These are phyloP conservation scores for Rhodotorula babjevae DNA, from an alignment of 768 basidiomycete genomes.

Conservation along the genomic window DNA sequence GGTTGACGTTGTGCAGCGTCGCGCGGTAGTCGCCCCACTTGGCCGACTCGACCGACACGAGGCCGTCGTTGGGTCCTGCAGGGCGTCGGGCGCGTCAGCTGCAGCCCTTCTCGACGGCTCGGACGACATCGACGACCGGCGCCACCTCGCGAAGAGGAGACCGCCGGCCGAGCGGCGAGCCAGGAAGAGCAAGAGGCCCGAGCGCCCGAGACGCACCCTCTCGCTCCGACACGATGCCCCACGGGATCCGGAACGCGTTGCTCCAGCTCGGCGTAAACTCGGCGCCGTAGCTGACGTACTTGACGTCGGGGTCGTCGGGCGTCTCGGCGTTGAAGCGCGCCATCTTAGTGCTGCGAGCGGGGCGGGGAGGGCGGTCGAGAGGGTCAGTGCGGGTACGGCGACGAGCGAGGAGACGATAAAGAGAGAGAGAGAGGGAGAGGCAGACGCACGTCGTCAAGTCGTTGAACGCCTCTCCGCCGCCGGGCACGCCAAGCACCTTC, in stretches of 20 bases:
- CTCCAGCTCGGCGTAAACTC: slow-evolving; percentile 67
- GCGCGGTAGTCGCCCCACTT: slow-evolving; percentile 95
- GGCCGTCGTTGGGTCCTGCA: slow-evolving; percentile 85
- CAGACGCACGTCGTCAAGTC: slow-evolving; percentile 59
- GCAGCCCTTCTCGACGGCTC: slow-evolving; percentile 35
- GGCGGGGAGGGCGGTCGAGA: too few relatives aligned
- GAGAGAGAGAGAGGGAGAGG: too few relatives aligned
- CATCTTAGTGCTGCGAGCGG: slow-evolving; percentile 65
- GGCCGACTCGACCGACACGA: slow-evolving; percentile 80
- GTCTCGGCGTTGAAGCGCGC: slow-evolving; percentile 78
- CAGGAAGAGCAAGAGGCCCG: not conserved
- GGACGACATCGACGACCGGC: too few relatives aligned
- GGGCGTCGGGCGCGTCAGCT: slow-evolving; percentile 39
- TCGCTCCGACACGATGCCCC: slow-evolving; percentile 36
- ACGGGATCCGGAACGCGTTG: slow-evolving; percentile 39
- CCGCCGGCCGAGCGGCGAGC: too few relatives aligned
- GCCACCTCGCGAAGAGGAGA: too few relatives aligned
- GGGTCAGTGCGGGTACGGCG: too few relatives aligned
- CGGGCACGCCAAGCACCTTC: slow-evolving; percentile 75
- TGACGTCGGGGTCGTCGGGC: slow-evolving; percentile 68
- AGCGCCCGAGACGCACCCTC: slow-evolving; percentile 35
- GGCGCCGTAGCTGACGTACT: slow-evolving; percentile 95
- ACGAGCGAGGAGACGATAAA: too few relatives aligned
- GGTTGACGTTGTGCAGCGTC: slow-evolving; percentile 84
- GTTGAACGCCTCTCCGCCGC: slow-evolving; percentile 90